Evolutionary conservation across 2,329 filamentous ascomycete genomes (phyloP).

Genomic region (Phialophora expanda): DNA sequence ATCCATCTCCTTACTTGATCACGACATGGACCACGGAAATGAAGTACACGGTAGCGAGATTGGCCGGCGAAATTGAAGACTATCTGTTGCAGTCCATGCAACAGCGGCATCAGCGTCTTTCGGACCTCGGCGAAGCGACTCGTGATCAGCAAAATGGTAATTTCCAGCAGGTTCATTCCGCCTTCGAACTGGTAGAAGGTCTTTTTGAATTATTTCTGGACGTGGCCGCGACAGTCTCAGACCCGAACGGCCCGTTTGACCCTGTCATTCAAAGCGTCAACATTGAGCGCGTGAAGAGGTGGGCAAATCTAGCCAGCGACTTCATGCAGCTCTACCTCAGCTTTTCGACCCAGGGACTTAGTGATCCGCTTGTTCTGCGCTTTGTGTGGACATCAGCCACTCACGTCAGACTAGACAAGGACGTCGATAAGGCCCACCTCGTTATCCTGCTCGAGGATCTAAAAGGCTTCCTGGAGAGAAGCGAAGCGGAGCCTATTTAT

Average conservation of each 20-base stretch:
- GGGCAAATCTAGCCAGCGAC: slow-evolving; percentile 63
- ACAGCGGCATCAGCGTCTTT: slow-evolving; percentile 46
- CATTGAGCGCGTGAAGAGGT: slow-evolving; percentile 64
- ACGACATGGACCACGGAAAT: slow-evolving; percentile 61
- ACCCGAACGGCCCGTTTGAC: slow-evolving; percentile 63
- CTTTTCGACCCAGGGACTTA: slow-evolving; percentile 40
- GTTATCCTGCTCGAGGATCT: slow-evolving; percentile 68
- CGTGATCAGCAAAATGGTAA: not conserved
- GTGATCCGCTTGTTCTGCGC: slow-evolving; percentile 59
- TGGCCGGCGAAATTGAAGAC: slow-evolving; percentile 61
- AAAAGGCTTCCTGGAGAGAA: slow-evolving; percentile 57
- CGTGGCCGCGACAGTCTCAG: slow-evolving; percentile 67
- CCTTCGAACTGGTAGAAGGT: slow-evolving; percentile 53
- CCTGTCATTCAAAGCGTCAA: slow-evolving; percentile 58
- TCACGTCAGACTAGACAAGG: slow-evolving; percentile 62
- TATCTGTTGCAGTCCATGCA: slow-evolving; percentile 50
- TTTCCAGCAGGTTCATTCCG: slow-evolving; percentile 20
- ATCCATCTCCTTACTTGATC: slow-evolving; percentile 57
- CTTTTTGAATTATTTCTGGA: slow-evolving; percentile 72
- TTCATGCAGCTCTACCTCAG: slow-evolving; percentile 53
- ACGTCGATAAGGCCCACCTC: slow-evolving; percentile 63
- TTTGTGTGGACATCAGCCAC: slow-evolving; percentile 71
- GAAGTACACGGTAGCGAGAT: slow-evolving; percentile 60
- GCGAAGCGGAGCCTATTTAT: slow-evolving; percentile 58
- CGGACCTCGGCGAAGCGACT: slow-evolving; percentile 1